These are phyloP conservation scores for Colletotrichum phormii DNA, from an alignment of 2,329 filamentous ascomycete species.

Conservation along the genomic window DNA sequence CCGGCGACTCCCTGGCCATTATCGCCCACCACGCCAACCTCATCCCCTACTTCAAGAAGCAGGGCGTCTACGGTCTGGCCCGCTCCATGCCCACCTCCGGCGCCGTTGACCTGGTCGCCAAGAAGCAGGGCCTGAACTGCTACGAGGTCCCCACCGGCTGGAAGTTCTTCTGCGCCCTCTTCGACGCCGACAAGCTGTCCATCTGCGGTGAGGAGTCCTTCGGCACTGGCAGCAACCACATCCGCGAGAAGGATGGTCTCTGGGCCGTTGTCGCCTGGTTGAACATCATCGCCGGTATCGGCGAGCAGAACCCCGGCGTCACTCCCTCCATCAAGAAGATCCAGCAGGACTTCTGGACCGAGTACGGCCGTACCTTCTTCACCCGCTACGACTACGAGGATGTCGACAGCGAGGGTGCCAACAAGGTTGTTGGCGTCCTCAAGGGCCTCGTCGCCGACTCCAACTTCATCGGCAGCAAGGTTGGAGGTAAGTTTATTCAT, in stretches of 20 bases:
- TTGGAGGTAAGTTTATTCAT: slow-evolving; percentile 67
- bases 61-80: slow-evolving; percentile 94
- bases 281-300: slow-evolving; percentile 96
- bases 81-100: slow-evolving; percentile 98
- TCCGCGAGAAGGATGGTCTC: slow-evolving; percentile 98
- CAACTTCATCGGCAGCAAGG: slow-evolving; percentile 83
- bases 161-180: slow-evolving; percentile 99
- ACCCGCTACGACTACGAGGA: slow-evolving; percentile 99
- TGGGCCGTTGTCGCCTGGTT: slow-evolving; percentile 98
- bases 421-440: slow-evolving; percentile 88
- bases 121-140: slow-evolving; percentile 89
- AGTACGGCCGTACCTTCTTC: slow-evolving; percentile 98
- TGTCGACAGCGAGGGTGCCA: slow-evolving; percentile 89
- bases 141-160: slow-evolving; percentile 99
- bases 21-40: slow-evolving; percentile 97
- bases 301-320: slow-evolving; percentile 81
- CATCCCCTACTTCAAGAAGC: slow-evolving; percentile 98
- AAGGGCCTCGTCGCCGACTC: slow-evolving; percentile 80
- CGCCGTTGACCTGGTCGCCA: slow-evolving; percentile 94
- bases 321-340: slow-evolving; percentile 95
- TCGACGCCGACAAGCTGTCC: slow-evolving; percentile 94
- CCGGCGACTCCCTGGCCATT: slow-evolving; percentile 96
- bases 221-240: slow-evolving; percentile 97
- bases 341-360: slow-evolving; percentile 96
- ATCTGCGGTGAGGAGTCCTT: slow-evolving; percentile 99